Evolutionary conservation across 2,329 filamentous ascomycete species (phyloP), one percentile per base, ranked within the genome.

Genomic region (Teratosphaeria epicoccoides): DNA sequence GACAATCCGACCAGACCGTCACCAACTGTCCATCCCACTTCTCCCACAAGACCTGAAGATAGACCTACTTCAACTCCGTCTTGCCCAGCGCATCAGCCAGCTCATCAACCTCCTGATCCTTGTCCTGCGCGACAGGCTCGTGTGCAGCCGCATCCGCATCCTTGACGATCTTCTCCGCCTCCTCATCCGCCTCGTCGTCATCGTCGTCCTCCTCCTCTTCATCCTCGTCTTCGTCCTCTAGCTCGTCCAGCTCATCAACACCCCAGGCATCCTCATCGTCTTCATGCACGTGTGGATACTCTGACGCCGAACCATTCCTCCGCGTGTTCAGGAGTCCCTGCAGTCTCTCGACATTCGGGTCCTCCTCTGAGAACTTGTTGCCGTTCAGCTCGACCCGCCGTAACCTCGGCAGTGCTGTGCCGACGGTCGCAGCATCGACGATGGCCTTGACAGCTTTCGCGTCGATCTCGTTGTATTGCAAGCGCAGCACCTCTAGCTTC

Each of bases 401-500:
- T 59, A 98, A 73, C 11, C 79, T 79, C 1, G 88, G 89, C 7
- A 98, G 77, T 2, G 77, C 76, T 6, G 56, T 53, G 4, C 52
- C 54, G 7, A 78, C 73, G 61, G 81, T 81, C 4, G 82, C 82
- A 2, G 87, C 87, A 20, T 79, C 73, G 2, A 84, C 79, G 50
- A 98, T 76, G 2, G 77, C 79, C 65, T 86, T 83, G 47, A 97
- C 70, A 17, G 85, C 87, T 52, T 82, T 78, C 0, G 83, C 76
- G 40, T 87, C 89, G 65, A 98, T 93, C 59, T 98, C 93, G 72
- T 97, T 97, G 76, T 86, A 97, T 68, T 96, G 88, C 62, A 97
- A 72, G 58, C 88, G 81, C 60, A 98, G 74, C 9, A 83, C 82
- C 73, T 95, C 82, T 22, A 98, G 76, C 66, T 87, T 85, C 64